These are phyloP conservation scores for Myochromella boudieri DNA, from an alignment of 768 basidiomycete genomes.

Conservation along the genomic window DNA sequence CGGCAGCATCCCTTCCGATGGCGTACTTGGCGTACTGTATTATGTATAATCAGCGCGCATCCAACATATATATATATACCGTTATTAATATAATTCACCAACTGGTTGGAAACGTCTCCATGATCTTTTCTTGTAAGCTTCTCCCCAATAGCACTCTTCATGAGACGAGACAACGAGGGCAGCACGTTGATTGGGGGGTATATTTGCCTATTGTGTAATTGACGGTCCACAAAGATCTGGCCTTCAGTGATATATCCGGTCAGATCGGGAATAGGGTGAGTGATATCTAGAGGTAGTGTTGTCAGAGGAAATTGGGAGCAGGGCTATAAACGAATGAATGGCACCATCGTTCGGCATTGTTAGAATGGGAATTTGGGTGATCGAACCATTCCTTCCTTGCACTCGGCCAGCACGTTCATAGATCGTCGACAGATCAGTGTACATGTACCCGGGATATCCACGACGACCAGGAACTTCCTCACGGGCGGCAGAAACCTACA, in stretches of 20 bases:
- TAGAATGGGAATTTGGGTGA: conserved; percentile 98
- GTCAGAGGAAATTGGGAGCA: too few species aligned
- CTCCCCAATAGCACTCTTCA: conserved; percentile 99
- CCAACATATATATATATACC: neutral
- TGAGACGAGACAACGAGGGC: conserved; percentile 96
- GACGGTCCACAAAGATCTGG: conserved; percentile 97
- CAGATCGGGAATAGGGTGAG: conserved; percentile 99
- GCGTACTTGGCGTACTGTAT: conserved; percentile 94
- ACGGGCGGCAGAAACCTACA: conserved; percentile 92
- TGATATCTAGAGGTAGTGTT: conserved; percentile 72
- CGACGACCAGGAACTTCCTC: conserved; percentile 99
- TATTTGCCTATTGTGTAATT: conserved; percentile 94
- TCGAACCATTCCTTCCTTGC: conserved; percentile 95
- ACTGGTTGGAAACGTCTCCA: conserved; percentile 98
- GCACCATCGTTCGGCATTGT: conserved; percentile 99
- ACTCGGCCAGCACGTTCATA: conserved; percentile 99
- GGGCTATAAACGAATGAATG: conserved; percentile 22
- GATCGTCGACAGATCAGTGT: conserved; percentile 98
- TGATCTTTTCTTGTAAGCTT: conserved; percentile 97
- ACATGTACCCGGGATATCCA: conserved; percentile 98
- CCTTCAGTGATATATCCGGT: conserved; percentile 99
- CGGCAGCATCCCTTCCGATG: conserved; percentile 93
- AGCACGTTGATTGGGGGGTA: conserved; percentile 99
- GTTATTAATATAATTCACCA: conserved; percentile 54
- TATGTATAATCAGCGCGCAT: conserved; percentile 11